Evolutionary conservation across 2,329 filamentous ascomycete species (phyloP).

Genomic region (Ambrosiella beaveri): DNA sequence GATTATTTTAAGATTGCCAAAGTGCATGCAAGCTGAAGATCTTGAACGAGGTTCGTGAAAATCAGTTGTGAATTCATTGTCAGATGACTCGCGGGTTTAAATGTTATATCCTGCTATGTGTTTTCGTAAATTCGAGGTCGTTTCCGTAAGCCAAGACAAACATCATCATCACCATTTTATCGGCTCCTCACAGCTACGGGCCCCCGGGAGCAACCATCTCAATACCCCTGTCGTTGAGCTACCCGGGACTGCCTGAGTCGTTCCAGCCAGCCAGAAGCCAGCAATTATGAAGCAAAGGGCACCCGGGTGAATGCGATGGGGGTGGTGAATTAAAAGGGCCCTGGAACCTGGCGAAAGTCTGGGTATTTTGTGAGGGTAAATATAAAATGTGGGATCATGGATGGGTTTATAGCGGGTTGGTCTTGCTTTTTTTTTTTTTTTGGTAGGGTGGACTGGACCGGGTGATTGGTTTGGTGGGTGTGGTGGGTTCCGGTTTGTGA

Average conservation of each 20-base stretch:
- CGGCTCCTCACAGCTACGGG: neutral
- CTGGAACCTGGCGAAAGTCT: neutral
- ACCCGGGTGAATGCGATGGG: neutral
- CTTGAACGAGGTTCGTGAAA: too few relatives aligned
- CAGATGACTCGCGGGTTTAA: too few relatives aligned
- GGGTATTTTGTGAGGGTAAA: neutral
- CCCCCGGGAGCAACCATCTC: neutral
- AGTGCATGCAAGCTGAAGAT: too few relatives aligned
- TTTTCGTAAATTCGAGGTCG: too few relatives aligned
- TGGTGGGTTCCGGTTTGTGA: neutral
- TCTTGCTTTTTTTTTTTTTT: neutral
- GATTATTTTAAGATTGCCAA: too few relatives aligned
- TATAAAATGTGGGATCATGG: neutral
- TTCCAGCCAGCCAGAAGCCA: neutral
- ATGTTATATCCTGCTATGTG: too few relatives aligned
- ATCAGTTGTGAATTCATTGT: neutral
- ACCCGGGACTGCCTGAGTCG: neutral
- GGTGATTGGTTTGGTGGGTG: neutral
- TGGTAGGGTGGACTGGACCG: neutral
- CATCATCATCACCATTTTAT: neutral
- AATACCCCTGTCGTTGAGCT: neutral
- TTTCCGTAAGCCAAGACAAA: neutral
- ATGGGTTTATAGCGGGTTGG: neutral
- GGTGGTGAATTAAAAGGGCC: neutral
- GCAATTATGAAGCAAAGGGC: conserved; percentile 4